A percentile compares a stretch with the other conserved stretches of the same genome.
phyloP scores from a whole-genome alignment of 2,329 filamentous ascomycete species.

The Alternaria sp. region DNA sequence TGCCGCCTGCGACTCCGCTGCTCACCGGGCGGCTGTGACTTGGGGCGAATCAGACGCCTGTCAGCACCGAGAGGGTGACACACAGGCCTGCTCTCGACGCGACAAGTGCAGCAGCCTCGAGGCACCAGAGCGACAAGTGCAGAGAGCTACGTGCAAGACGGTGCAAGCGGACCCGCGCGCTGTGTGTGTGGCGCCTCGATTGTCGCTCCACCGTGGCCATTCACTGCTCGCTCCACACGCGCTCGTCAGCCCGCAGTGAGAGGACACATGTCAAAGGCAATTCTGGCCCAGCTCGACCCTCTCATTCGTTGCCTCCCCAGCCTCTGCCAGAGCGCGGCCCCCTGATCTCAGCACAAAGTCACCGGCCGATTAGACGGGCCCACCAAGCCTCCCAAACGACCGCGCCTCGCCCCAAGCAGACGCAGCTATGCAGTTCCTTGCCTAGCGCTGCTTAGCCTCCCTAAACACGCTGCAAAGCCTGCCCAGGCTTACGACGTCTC shows the following conservation, averaged over 20 bases:
- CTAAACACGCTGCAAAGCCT: slow-evolving; percentile 20
- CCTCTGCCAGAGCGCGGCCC: slow-evolving; percentile 9
- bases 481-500: slow-evolving; percentile 46
- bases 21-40: slow-evolving; percentile 35
- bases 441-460: slow-evolving; percentile 25
- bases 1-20: slow-evolving; percentile 31
- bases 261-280: slow-evolving; percentile 25
- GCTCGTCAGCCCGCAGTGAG: slow-evolving; percentile 31
- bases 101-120: slow-evolving; percentile 41
- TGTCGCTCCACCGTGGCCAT: slow-evolving; percentile 19
- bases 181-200: slow-evolving; percentile 21
- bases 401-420: slow-evolving; percentile 39
- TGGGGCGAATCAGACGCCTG: slow-evolving; percentile 28
- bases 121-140: slow-evolving; percentile 18
- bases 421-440: slow-evolving; percentile 25
- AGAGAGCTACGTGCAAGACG: background rate
- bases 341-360: slow-evolving; percentile 22
- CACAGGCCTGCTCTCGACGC: slow-evolving; percentile 39
- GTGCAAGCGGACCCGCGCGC: slow-evolving; percentile 16
- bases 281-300: slow-evolving; percentile 10
- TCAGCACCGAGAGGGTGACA: slow-evolving; percentile 32
- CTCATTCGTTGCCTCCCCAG: slow-evolving; percentile 8
- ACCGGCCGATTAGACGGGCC: slow-evolving; percentile 16
- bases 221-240: slow-evolving; percentile 24
- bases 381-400: slow-evolving; percentile 27